phyloP scores from a whole-genome alignment of 495 filamentous ascomycete species.

The Penicillium fimorum region DNA sequence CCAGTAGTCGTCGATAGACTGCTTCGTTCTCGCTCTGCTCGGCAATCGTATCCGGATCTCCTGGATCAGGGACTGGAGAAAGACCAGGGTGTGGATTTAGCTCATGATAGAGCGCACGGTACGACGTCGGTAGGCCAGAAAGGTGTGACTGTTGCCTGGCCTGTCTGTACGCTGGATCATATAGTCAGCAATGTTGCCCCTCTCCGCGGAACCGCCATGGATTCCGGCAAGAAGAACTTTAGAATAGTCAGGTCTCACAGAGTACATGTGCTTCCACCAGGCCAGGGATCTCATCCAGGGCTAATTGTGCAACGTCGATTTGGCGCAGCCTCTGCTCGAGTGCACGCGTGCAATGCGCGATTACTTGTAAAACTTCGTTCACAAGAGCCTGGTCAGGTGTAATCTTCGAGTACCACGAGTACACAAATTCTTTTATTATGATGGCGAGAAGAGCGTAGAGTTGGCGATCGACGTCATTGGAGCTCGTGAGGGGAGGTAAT shows the following conservation, averaged over 20 bases:
- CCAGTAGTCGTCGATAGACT: constrained; percentile 76
- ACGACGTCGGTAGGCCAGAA: constrained; percentile 37
- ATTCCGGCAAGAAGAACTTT: constrained; percentile 10
- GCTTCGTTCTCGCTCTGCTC: constrained; percentile 74
- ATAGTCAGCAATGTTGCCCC: constrained; percentile 13
- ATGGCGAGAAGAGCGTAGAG: constrained; percentile 89
- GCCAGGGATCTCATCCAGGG: constrained; percentile 87
- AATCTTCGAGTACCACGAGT: constrained; percentile 89
- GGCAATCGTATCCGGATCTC: constrained; percentile 47
- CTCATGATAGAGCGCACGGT: constrained; percentile 73
- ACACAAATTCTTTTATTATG: constrained; percentile 82
- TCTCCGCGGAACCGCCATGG: neutral
- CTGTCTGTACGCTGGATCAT: constrained; percentile 50
- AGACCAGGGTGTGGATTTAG: constrained; percentile 77
- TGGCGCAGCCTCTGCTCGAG: constrained; percentile 80
- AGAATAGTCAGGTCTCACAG: constrained; percentile 54
- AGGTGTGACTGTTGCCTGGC: constrained; percentile 52
- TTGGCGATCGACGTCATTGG: constrained; percentile 87
- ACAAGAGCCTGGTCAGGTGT: constrained; percentile 85
- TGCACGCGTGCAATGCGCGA: constrained; percentile 84
- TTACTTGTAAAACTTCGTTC: constrained; percentile 80
- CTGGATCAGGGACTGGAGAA: constrained; percentile 66
- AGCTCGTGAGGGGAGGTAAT: constrained; percentile 86
- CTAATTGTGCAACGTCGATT: constrained; percentile 75
- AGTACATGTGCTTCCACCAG: constrained; percentile 75